A percentile compares a stretch with the other conserved stretches of the same genome.
Conservation (phyloP, 352 stramenopile species). For the Phytopythium kandeliae region DNA sequence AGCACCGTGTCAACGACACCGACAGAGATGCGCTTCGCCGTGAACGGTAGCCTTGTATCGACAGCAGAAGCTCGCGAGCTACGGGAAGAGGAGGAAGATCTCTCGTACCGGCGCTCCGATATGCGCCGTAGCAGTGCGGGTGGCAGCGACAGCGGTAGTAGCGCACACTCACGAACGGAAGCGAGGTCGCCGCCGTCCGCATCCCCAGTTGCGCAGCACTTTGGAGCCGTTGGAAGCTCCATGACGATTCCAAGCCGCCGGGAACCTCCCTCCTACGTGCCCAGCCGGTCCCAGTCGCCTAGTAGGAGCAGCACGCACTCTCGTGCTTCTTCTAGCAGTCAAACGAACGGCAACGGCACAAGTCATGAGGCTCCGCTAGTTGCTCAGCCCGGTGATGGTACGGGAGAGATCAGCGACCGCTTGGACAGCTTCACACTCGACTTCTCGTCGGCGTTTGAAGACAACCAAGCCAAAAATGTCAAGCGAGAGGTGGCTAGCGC, state of each 20-base stretch:
- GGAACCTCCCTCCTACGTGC: slow-evolving; percentile 2
- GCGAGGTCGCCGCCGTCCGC: neutral
- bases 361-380: neutral
- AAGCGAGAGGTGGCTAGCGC: slow-evolving; percentile 11
- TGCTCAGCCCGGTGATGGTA: neutral
- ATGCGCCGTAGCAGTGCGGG: neutral
- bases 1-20: slow-evolving; percentile 6
- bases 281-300: slow-evolving; percentile 1
- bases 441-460: slow-evolving; percentile 21
- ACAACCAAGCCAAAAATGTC: slow-evolving; percentile 11
- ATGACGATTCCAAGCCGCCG: neutral
- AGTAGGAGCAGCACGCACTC: too few species aligned
- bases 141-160: neutral
- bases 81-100: slow-evolving; percentile 10
- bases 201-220: neutral
- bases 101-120: slow-evolving; percentile 6
- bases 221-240: slow-evolving; percentile 1
- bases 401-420: neutral
- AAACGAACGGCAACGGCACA: slow-evolving; percentile 6
- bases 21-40: slow-evolving; percentile 15
- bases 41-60: slow-evolving; percentile 13
- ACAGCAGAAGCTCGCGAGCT: slow-evolving; percentile 2
- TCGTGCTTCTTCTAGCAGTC: too few species aligned
- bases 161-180: neutral
- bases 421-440: slow-evolving; percentile 25